Conservation (phyloP, 1,284 basidiomycete genomes). For the Leccinum griseonigrum region DNA sequence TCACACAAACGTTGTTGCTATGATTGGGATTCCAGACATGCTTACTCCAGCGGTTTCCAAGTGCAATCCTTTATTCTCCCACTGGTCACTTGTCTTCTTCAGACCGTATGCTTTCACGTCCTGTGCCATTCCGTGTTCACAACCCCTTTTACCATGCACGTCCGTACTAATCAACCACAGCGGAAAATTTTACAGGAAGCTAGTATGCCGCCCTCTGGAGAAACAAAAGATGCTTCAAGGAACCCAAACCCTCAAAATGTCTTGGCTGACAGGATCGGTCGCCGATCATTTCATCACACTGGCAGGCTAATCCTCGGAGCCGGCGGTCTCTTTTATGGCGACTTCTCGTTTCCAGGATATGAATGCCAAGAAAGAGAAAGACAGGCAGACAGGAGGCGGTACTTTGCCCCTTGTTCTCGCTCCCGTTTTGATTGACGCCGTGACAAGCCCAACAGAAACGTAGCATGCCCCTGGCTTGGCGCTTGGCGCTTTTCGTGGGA, state of each 20-base stretch:
- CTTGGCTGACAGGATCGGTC: background rate
- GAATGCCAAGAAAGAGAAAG: background rate
- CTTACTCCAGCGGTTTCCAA: slow-evolving; percentile 48
- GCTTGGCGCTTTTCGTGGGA: background rate
- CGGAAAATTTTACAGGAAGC: slow-evolving; percentile 44
- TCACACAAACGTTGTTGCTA: background rate
- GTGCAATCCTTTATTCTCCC: slow-evolving; percentile 69
- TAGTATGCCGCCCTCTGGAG: slow-evolving; percentile 67
- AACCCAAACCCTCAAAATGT: background rate
- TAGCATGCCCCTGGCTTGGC: background rate
- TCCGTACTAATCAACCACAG: slow-evolving; percentile 49
- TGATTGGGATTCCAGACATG: background rate
- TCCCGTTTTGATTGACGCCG: background rate
- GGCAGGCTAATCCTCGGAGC: background rate
- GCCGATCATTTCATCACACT: background rate
- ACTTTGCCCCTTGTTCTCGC: background rate
- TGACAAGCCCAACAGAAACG: background rate
- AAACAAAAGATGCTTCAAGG: slow-evolving; percentile 35
- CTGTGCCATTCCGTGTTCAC: slow-evolving; percentile 89
- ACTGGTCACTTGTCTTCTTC: slow-evolving; percentile 53
- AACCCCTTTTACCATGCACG: slow-evolving; percentile 67
- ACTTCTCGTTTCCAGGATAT: background rate
- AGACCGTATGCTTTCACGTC: slow-evolving; percentile 67
- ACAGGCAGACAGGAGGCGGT: background rate
- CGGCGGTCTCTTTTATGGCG: background rate